Conservation (phyloP, 495 filamentous ascomycete species). For the Podospora pseudoanserina region DNA sequence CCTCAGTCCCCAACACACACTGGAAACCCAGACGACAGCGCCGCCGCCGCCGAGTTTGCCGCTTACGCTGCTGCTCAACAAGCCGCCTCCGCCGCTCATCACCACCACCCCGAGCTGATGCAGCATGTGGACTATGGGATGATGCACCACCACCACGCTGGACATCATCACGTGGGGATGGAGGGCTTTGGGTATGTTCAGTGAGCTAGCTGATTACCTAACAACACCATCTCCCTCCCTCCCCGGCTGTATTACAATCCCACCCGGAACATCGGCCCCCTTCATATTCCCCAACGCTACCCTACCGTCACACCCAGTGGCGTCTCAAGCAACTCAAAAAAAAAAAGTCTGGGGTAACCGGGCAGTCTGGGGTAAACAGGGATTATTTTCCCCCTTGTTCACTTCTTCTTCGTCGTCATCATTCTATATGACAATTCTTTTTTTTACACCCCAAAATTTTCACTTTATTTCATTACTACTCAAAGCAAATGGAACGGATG, state of each 20-base stretch:
- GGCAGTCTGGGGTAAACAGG: too few species aligned
- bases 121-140: conserved; percentile 14
- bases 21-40: background rate
- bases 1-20: background rate
- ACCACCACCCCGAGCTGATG: conserved; percentile 11
- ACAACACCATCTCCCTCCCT: background rate
- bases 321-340: background rate
- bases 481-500: background rate
- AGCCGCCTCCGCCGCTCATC: background rate
- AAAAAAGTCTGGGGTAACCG: background rate
- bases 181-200: conserved; percentile 25
- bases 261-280: background rate
- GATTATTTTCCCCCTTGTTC: background rate
- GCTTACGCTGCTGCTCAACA: conserved; percentile 20
- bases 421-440: background rate
- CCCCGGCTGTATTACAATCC: background rate
- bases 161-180: conserved; percentile 5
- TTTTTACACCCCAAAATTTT: background rate
- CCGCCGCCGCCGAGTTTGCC: conserved; percentile 20
- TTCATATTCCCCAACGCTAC: background rate
- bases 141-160: conserved; percentile 18
- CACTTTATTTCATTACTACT: background rate
- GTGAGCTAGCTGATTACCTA: conserved; percentile 1
- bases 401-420: background rate
- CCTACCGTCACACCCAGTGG: background rate